Conservation (phyloP, 495 filamentous ascomycete genomes). For the Geoglossum glabrum region DNA sequence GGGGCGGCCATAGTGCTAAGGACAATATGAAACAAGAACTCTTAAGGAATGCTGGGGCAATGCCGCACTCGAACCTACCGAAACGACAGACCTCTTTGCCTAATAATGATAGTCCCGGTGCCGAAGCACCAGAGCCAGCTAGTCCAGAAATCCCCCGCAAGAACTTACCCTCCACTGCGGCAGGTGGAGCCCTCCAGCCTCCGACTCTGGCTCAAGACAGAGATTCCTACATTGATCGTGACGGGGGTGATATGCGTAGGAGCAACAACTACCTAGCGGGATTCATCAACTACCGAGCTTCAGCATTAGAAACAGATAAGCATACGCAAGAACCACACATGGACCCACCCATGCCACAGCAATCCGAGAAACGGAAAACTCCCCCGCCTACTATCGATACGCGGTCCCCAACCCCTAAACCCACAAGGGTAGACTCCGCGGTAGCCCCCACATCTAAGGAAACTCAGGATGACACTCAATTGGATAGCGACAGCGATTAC, state of each 20-base stretch:
- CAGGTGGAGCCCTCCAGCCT: conserved; percentile 3
- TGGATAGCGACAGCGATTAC: conserved; percentile 38
- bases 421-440: conserved; percentile 14
- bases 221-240: conserved; percentile 18
- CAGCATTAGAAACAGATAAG: conserved; percentile 16
- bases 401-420: not conserved
- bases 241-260: conserved; percentile 17
- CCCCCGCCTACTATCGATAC: conserved; percentile 8
- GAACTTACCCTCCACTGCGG: conserved; percentile 1
- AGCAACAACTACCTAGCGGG: conserved; percentile 27
- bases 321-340: conserved; percentile 8
- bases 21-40: conserved; percentile 42
- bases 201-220: conserved; percentile 4
- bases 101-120: conserved; percentile 1
- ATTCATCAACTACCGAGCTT: conserved; percentile 17
- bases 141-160: conserved; percentile 9
- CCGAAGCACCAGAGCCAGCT: conserved; percentile 7
- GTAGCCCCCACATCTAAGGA: conserved; percentile 12
- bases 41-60: conserved; percentile 39
- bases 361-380: conserved; percentile 5
- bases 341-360: not conserved
- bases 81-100: conserved; percentile 6
- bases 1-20: conserved; percentile 14
- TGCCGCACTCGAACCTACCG: conserved; percentile 43
- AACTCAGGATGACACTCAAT: conserved; percentile 6